Evolutionary conservation across 345 rosid genomes (phyloP).

Genomic region (Camelina laxa): DNA sequence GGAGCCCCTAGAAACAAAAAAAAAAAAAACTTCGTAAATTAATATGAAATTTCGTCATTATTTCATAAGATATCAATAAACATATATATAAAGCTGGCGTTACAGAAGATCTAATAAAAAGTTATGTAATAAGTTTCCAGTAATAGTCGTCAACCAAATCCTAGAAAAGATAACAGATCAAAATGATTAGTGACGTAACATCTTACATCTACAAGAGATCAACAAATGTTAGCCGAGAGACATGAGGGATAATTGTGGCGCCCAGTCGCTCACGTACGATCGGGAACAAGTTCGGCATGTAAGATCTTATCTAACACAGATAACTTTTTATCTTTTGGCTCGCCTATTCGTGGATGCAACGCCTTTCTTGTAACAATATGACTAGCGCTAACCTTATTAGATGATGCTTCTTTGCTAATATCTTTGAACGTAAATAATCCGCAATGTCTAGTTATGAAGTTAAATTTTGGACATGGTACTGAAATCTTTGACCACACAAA

Average conservation of each 20-base stretch:
- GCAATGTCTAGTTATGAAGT: not conserved
- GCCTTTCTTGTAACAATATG: not conserved
- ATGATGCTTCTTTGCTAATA: not conserved
- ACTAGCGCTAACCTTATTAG: not conserved
- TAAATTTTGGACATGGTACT: not conserved
- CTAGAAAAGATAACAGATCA: not conserved
- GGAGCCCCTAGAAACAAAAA: no score
- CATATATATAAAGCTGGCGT: no score
- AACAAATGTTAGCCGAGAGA: not conserved
- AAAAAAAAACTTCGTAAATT: no score
- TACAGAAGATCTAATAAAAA: no score
- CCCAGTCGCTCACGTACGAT: not conserved
- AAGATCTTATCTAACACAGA: no score
- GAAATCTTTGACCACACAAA: not conserved
- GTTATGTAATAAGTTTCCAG: no score
- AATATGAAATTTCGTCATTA: no score
- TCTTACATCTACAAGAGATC: not conserved
- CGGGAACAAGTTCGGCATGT: not conserved
- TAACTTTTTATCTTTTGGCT: not conserved
- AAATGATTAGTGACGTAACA: not conserved
- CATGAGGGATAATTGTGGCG: not conserved
- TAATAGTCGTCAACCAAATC: not conserved
- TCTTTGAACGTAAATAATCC: no score
- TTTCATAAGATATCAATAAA: not conserved
- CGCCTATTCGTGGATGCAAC: not conserved